Percentiles rank a stretch among this genome's conserved stretches.
phyloP scores from a whole-genome alignment of 441 rosid genomes.

The Jatropha podagrica region DNA sequence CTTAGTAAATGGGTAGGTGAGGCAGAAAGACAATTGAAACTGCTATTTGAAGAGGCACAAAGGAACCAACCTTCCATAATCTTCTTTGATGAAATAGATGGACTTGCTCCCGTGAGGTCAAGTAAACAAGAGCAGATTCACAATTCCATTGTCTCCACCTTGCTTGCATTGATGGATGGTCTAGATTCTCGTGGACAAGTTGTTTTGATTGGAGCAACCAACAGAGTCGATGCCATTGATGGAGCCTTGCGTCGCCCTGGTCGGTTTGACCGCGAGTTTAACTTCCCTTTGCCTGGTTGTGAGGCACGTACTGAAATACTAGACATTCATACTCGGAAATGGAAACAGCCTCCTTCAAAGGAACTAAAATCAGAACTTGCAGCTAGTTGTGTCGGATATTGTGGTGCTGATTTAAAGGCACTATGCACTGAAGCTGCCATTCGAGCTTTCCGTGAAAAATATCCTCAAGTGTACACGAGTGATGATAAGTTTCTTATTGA shows the following conservation, averaged over 20 bases:
- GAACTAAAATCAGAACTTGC: constrained; percentile 93
- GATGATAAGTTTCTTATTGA: constrained; percentile 96
- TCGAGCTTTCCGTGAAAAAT: constrained; percentile 97
- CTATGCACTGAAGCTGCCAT: constrained; percentile 99
- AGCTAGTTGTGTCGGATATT: constrained; percentile 97
- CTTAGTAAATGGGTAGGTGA: constrained; percentile 99
- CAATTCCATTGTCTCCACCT: constrained; percentile 96
- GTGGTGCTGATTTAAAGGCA: constrained; percentile 99
- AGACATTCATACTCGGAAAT: constrained; percentile 96
- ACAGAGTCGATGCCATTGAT: constrained; percentile 99
- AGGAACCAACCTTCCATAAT: constrained; percentile 98
- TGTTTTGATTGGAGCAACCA: constrained; percentile 99
- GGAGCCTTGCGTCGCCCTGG: constrained; percentile 99
- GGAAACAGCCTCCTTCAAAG: constrained; percentile 90
- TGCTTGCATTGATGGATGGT: constrained; percentile 99
- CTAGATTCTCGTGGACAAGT: constrained; percentile 99
- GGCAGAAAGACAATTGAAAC: constrained; percentile 97
- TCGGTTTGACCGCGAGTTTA: constrained; percentile 97
- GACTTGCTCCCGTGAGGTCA: constrained; percentile 99
- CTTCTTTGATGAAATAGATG: constrained; percentile 99
- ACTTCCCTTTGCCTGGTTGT: constrained; percentile 97
- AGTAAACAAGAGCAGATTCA: constrained; percentile 99
- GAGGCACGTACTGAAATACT: constrained; percentile 98
- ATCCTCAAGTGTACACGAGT: constrained; percentile 99
- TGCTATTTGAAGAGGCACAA: constrained; percentile 98